These are phyloP conservation scores for Closterium sp. DNA, from an alignment of 139 green algal genomes.

Conservation along the genomic window DNA sequence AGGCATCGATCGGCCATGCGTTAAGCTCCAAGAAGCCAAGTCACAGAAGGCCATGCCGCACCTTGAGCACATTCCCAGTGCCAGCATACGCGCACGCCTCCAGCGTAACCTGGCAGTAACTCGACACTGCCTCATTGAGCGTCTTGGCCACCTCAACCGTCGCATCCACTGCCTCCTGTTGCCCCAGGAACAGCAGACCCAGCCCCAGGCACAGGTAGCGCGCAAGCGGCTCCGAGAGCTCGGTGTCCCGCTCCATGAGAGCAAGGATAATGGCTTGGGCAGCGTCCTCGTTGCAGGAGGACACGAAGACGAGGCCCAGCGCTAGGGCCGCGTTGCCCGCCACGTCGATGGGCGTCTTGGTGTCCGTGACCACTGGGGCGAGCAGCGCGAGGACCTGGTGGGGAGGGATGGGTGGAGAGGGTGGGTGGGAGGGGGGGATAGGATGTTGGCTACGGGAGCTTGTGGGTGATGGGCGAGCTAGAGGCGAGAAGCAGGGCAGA, in stretches of 20 bases:
- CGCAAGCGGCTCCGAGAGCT: constrained; percentile 75
- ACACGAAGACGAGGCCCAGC: constrained; percentile 86
- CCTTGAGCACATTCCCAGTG: constrained; percentile 89
- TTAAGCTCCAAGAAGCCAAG: not conserved
- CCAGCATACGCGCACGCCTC: constrained; percentile 89
- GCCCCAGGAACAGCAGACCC: constrained; percentile 91
- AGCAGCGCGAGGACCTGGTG: constrained; percentile 61
- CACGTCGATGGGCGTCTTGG: constrained; percentile 73
- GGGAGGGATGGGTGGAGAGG: not conserved
- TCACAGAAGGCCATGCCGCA: not conserved
- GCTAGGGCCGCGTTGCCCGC: constrained; percentile 81
- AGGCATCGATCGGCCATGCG: not conserved
- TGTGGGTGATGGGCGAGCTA: no score
- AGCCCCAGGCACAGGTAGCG: constrained; percentile 83
- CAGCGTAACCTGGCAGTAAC: constrained; percentile 73
- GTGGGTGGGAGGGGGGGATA: not conserved
- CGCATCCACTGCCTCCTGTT: constrained; percentile 83
- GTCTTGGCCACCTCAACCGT: constrained; percentile 92
- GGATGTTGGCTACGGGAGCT: not conserved
- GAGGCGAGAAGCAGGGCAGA: not conserved
- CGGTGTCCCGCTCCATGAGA: constrained; percentile 84
- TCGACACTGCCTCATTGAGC: constrained; percentile 75
- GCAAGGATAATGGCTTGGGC: constrained; percentile 78
- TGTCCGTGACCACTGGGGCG: constrained; percentile 47
- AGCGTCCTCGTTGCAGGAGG: constrained; percentile 67